Conservation (phyloP, 2,329 filamentous ascomycete species). For the Pseudocercospora eumusae region DNA sequence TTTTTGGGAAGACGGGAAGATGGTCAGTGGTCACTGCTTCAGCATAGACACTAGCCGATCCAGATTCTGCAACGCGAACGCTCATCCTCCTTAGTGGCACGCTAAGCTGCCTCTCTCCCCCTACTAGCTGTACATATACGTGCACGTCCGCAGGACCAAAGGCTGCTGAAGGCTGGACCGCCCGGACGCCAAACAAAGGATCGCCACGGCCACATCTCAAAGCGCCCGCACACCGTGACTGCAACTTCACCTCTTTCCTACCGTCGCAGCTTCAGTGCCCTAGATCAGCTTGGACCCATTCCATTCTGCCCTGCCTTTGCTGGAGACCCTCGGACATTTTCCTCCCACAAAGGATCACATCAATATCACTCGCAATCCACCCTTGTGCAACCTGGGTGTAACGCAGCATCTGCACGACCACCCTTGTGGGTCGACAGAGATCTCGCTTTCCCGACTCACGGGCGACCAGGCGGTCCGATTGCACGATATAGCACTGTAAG, state of each 20-base stretch:
- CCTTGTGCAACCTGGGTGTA: constrained; percentile 41
- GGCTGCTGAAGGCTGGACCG: constrained; percentile 48
- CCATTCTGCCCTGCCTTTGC: constrained; percentile 38
- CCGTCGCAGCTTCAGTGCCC: constrained; percentile 15
- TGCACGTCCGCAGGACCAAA: constrained; percentile 31
- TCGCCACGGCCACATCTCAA: constrained; percentile 46
- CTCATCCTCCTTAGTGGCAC: constrained; percentile 31
- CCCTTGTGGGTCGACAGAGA: constrained; percentile 46
- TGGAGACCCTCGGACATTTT: constrained; percentile 39
- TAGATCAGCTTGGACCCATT: background rate
- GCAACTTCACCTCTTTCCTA: constrained; percentile 34
- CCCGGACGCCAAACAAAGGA: constrained; percentile 53
- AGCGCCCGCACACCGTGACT: constrained; percentile 28
- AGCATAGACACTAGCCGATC: constrained; percentile 33
- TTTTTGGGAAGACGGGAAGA: constrained; percentile 11
- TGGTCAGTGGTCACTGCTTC: constrained; percentile 35
- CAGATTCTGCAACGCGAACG: constrained; percentile 32
- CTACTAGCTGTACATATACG: constrained; percentile 36
- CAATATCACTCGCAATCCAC: constrained; percentile 31
- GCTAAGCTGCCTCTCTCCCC: constrained; percentile 28
- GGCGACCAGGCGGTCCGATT: constrained; percentile 42
- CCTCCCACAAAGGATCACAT: constrained; percentile 39
- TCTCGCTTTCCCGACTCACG: constrained; percentile 40
- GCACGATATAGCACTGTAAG: constrained; percentile 39
- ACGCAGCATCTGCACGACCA: constrained; percentile 53